A percentile compares a stretch with the other conserved stretches of the same genome.
Evolutionary conservation across 2,329 filamentous ascomycete genomes (phyloP).

Genomic region (Xylariaceae sp.): DNA sequence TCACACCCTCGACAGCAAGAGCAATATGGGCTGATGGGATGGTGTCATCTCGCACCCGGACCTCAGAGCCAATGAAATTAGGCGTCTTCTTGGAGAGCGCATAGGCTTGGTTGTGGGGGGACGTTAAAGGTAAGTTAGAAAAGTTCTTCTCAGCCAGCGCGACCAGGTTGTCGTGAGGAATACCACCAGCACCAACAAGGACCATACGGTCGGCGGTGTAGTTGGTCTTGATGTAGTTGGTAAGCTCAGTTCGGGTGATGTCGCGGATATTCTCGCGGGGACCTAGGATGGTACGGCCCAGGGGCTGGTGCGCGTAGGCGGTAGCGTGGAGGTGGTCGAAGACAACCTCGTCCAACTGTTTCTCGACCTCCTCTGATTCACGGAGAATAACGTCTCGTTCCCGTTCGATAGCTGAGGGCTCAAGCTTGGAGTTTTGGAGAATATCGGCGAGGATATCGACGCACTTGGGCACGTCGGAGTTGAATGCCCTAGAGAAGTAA

Average conservation of each 20-base stretch:
- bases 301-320: constrained; percentile 92
- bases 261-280: constrained; percentile 97
- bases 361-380: constrained; percentile 99
- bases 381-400: constrained; percentile 98
- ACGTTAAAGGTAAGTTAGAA: constrained; percentile 72
- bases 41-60: constrained; percentile 93
- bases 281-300: constrained; percentile 96
- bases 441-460: constrained; percentile 99
- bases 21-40: constrained; percentile 97
- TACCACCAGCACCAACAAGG: constrained; percentile 89
- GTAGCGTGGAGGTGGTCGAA: constrained; percentile 99
- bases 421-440: constrained; percentile 98
- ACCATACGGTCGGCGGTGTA: constrained; percentile 99
- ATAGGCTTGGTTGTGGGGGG: constrained; percentile 74
- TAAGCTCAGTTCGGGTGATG: constrained; percentile 88
- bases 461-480: constrained; percentile 92
- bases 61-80: constrained; percentile 95
- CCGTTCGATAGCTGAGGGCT: constrained; percentile 88
- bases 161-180: constrained; percentile 92
- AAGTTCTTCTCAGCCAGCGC: constrained; percentile 98
- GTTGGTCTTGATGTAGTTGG: constrained; percentile 98
- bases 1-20: constrained; percentile 97
- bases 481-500: constrained; percentile 99
- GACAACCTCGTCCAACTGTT: constrained; percentile 98
- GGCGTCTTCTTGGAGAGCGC: constrained; percentile 83